Base-by-base conservation (phyloP, 306 rosid species). In the Nissolia schottii region DNA sequence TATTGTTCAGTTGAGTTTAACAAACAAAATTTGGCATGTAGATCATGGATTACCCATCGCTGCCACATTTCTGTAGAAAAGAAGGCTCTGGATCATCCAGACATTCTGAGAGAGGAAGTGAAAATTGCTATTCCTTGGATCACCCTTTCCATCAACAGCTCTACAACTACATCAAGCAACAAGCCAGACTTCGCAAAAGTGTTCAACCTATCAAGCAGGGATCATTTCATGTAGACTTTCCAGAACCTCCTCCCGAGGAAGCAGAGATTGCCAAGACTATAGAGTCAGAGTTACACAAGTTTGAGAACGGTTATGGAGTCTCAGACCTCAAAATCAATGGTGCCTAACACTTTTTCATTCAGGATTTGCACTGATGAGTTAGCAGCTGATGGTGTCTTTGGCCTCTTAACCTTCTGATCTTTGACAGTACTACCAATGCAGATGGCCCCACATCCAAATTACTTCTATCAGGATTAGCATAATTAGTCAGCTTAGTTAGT, bases 91-190 rank as follows among this genome's bases (percentile, higher is more conserved):
- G 93, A 70, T 85, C 97, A 50, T 94, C 98, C 38, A 82, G 59
- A 31, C 78, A 71, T 75, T 77, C 87, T 31, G 83, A 67, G 15
- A 65, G 75, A 56, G 91, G 90, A 64, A 53, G 51, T 40, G 84
- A 82, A 48, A 86, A 73, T 85, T 91, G 91, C 83, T 94, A 71
- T 83, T 87, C 98, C 71, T 54, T 84, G 78, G 97, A 89, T 72
- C 97, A 94, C 63, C 85, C 85, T 25, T 91, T 94, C 80, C 98
- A 94, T 77, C 95, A 86, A 81, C 77, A 86, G 81, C 95, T 94
- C 70, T 91, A 91, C 81, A 71, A 79, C 73, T 82, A 87, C 87
- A 81, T 82, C 77, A 87, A 82, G 70, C 85, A 89, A 82, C 96
- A 83, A 78, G 77, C 92, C 67, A 73, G 83, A 73, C 71, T 25